Evolutionary conservation across 2,329 filamentous ascomycete genomes (phyloP).

Genomic region (Tolypocladium guangdongense): DNA sequence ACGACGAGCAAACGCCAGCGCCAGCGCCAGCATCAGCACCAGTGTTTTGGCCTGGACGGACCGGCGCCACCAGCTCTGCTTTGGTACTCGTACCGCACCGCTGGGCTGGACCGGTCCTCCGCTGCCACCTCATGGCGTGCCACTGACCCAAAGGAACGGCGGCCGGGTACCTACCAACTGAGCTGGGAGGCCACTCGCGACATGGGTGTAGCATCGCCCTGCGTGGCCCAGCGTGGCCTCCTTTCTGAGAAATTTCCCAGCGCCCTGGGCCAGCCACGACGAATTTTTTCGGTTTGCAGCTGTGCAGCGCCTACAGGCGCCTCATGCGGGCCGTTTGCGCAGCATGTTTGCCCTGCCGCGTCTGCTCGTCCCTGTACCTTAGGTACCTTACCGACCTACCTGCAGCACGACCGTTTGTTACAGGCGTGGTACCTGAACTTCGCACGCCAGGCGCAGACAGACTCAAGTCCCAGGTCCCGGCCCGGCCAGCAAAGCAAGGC

Average conservation of each 20-base stretch:
- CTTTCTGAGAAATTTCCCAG: constrained; percentile 5
- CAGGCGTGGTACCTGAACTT: not conserved
- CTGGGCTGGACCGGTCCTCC: no score
- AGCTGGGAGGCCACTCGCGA: not conserved
- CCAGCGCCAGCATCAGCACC: not conserved
- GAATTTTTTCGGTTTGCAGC: not conserved
- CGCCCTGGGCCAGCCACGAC: constrained; percentile 3
- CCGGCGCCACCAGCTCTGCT: not conserved
- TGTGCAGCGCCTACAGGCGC: not conserved
- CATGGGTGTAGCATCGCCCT: not conserved
- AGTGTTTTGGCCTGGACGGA: not conserved
- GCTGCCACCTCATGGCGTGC: no score
- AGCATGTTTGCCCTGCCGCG: not conserved
- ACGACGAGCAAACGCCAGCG: not conserved
- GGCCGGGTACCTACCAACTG: not conserved
- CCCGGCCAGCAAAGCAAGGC: not conserved
- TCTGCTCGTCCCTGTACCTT: no score
- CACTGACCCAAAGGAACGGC: not conserved
- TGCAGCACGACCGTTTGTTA: not conserved
- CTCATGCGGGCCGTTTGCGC: not conserved
- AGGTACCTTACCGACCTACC: not conserved
- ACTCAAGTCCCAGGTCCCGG: not conserved
- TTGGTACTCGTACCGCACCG: no score
- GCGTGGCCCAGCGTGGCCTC: not conserved
- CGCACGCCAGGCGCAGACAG: not conserved